Evolutionary conservation across 352 stramenopile species (phyloP).

Genomic region (Phytopythium vexans): DNA sequence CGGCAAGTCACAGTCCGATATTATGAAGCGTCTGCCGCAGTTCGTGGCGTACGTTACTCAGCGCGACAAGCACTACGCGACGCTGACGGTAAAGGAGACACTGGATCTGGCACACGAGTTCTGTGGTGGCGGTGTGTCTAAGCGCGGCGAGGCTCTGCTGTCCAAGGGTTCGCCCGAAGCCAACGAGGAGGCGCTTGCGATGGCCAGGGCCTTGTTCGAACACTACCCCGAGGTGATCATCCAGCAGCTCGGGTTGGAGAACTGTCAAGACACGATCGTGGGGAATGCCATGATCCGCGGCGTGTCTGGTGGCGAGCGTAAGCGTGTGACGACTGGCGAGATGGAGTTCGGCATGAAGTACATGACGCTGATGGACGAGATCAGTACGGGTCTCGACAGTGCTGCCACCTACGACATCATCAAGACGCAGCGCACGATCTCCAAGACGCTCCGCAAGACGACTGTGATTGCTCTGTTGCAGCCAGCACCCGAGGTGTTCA

Average conservation of each 20-base stretch:
- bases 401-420: constrained; percentile 54
- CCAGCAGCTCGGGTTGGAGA: constrained; percentile 34
- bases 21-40: constrained; percentile 32
- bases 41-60: constrained; percentile 44
- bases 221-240: constrained; percentile 43
- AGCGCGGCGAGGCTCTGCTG: constrained; percentile 41
- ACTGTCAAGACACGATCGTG: constrained; percentile 52
- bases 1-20: constrained; percentile 18
- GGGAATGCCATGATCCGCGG: constrained; percentile 53
- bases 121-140: constrained; percentile 31
- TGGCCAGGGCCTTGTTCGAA: constrained; percentile 17
- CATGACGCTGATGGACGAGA: constrained; percentile 82
- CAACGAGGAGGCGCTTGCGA: constrained; percentile 21
- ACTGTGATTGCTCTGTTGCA: constrained; percentile 80
- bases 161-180: constrained; percentile 29
- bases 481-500: constrained; percentile 47
- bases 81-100: constrained; percentile 28
- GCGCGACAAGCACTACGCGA: constrained; percentile 89
- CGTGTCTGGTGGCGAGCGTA: constrained; percentile 83
- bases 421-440: constrained; percentile 19
- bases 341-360: constrained; percentile 79
- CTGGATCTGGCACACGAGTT: constrained; percentile 70
- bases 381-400: constrained; percentile 60
- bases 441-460: constrained; percentile 31
- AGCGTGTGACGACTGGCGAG: constrained; percentile 87